phyloP scores from a whole-genome alignment of 106 monocot genomes.

The Agapanthus africanus region DNA sequence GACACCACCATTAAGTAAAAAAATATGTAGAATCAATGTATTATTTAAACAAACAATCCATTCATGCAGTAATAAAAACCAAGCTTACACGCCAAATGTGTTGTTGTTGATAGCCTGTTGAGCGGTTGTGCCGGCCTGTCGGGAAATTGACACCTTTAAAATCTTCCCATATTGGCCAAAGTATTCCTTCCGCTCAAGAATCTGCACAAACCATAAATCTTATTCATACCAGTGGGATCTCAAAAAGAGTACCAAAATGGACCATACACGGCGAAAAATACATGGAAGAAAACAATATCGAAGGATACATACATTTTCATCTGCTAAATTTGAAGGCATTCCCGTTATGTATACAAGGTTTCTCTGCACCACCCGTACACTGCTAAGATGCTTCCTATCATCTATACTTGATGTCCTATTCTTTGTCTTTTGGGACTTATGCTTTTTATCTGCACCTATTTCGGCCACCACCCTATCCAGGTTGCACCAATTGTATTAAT shows the following conservation, averaged over 20 bases:
- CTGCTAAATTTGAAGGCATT: constrained; percentile 58
- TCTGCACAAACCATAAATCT: too few species aligned
- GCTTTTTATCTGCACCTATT: constrained; percentile 58
- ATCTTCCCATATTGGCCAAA: constrained; percentile 95
- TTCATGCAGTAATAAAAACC: too few species aligned
- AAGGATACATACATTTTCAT: constrained; percentile 63
- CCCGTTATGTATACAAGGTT: constrained; percentile 97
- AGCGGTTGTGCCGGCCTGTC: constrained; percentile 23
- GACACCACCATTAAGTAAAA: too few species aligned
- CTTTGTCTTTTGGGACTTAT: constrained; percentile 46
- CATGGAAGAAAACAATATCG: not conserved
- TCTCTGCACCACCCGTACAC: constrained; percentile 75
- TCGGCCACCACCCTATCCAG: constrained; percentile 65
- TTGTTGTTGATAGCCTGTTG: constrained; percentile 45
- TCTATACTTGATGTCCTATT: constrained; percentile 37
- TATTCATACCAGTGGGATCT: too few species aligned
- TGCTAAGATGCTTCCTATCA: constrained; percentile 62
- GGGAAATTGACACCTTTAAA: constrained; percentile 83
- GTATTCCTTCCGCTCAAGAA: constrained; percentile 81
- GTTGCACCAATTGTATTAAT: not conserved
- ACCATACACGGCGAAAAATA: too few species aligned
- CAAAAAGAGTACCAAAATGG: too few species aligned
- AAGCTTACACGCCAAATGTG: constrained; percentile 75
- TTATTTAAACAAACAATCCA: too few species aligned
- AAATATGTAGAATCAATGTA: too few species aligned